Evolutionary conservation across 805 yeast genomes (phyloP), one percentile per base, ranked within the genome.

Genomic region (Nakazawaea ernobii): DNA sequence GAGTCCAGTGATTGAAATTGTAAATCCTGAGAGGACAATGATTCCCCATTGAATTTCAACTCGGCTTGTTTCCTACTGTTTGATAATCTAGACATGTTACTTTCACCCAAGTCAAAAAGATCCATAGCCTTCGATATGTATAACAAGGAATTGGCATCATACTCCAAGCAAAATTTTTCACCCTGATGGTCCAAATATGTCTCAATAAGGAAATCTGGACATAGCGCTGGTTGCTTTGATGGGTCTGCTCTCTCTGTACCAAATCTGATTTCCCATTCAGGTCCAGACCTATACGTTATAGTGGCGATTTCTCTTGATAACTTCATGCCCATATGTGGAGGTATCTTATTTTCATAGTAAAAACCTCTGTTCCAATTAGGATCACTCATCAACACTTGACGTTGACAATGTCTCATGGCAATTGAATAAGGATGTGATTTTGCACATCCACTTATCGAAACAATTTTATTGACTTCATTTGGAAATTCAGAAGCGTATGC

Each of bases 291-390:
- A 63, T 91, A 91, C 0, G 97, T 89, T 47, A 91, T 87, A 0
- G 97, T 91, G 30, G 97, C 97, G 42, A 91, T 88, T 63, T 89
- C 96, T 53, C 97, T 74, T 1, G 97, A 92, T 33, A 91, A 73
- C 61, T 91, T 91, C 97, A 91, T 90, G 13, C 97, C 97, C 24
- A 84, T 81, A 62, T 91, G 97, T 1, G 97, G 97, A 7, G 96
- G 96, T 1, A 90, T 69, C 3, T 67, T 60, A 50, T 75, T 62
- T 48, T 79, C 88, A 61, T 91, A 91, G 62, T 86, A 86, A 62
- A 80, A 84, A 0, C 97, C 97, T 53, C 96, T 75, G 54, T 84
- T 85, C 97, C 97, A 91, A 62, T 90, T 84, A 6, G 95, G 92
- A 66, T 91, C 97, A 43, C 94, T 82, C 95, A 91, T 91, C 46